A percentile compares a stretch with the other conserved stretches of the same genome.
Conservation (phyloP, 2,329 filamentous ascomycete genomes). For the Emmonsia crescens region DNA sequence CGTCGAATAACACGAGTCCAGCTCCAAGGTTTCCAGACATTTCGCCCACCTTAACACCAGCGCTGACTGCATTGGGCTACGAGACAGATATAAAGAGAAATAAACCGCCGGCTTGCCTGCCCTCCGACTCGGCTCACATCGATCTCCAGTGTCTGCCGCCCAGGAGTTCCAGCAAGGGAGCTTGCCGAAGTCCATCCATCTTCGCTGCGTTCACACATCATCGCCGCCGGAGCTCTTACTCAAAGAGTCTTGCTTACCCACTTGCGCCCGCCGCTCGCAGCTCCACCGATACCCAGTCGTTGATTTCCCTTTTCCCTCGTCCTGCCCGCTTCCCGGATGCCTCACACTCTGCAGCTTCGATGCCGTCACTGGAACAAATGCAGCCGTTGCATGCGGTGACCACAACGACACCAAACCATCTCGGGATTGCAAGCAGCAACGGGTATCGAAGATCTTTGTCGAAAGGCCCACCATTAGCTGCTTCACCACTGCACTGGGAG, state of each 20-base stretch:
- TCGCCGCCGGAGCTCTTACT: neutral
- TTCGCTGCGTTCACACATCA: slow-evolving; percentile 2
- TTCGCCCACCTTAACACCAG: neutral
- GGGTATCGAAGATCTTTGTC: neutral
- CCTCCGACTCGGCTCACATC: slow-evolving; percentile 8
- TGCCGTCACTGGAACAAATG: neutral
- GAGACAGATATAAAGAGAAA: neutral
- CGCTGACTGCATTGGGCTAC: neutral
- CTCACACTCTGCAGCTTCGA: neutral
- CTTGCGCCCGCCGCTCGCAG: too few species aligned
- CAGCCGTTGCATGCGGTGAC: neutral
- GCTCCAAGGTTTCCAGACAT: neutral
- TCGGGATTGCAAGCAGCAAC: neutral
- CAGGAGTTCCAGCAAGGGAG: slow-evolving; percentile 15
- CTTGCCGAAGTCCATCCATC: slow-evolving; percentile 5
- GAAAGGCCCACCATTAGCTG: neutral
- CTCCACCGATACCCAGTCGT: neutral
- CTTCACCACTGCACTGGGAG: neutral
- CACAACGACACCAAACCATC: neutral
- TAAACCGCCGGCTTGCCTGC: neutral
- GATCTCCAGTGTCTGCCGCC: slow-evolving; percentile 12
- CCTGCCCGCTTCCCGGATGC: neutral
- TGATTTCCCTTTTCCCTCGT: slow-evolving; percentile 1
- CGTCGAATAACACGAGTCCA: neutral
- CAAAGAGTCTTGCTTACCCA: neutral